A percentile compares a stretch with the other conserved stretches of the same genome.
These are phyloP conservation scores for Misopates orontium DNA, from an alignment of 257 asterid genomes.

Conservation along the genomic window DNA sequence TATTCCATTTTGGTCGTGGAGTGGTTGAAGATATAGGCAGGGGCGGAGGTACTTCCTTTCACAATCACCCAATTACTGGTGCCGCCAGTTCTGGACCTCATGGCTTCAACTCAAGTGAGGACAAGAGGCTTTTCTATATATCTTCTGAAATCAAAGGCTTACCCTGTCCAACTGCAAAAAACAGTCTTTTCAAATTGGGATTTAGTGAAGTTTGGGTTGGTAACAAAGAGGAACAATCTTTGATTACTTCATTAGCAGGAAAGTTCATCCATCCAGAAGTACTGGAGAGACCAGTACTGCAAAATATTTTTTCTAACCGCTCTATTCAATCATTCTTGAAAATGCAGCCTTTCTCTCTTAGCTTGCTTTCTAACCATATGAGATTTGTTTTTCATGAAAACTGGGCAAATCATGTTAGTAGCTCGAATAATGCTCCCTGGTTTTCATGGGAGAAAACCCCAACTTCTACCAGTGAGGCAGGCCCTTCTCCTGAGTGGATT, in stretches of 20 bases:
- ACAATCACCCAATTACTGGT: slow-evolving; percentile 49
- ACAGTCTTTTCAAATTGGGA: slow-evolving; percentile 65
- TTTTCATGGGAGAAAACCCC: slow-evolving; percentile 82
- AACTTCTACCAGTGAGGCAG: slow-evolving; percentile 59
- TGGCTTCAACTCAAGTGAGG: slow-evolving; percentile 50
- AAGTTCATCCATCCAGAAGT: slow-evolving; percentile 85
- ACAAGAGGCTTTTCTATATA: slow-evolving; percentile 45
- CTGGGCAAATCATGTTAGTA: slow-evolving; percentile 73
- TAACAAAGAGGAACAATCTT: slow-evolving; percentile 68
- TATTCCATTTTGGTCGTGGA: slow-evolving; percentile 88
- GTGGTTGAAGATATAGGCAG: slow-evolving; percentile 95
- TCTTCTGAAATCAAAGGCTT: slow-evolving; percentile 78
- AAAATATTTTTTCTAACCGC: slow-evolving; percentile 56
- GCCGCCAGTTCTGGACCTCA: slow-evolving; percentile 36
- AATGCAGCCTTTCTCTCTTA: slow-evolving; percentile 68
- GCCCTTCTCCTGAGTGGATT: slow-evolving; percentile 91
- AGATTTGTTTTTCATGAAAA: slow-evolving; percentile 67
- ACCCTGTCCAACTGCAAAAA: slow-evolving; percentile 86
- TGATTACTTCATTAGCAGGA: slow-evolving; percentile 66
- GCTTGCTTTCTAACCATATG: slow-evolving; percentile 75
- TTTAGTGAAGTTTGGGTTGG: slow-evolving; percentile 79
- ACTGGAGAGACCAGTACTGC: slow-evolving; percentile 72
- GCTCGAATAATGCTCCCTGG: slow-evolving; percentile 82
- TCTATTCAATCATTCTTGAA: slow-evolving; percentile 63
- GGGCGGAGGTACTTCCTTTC: slow-evolving; percentile 63